A percentile compares a stretch with the other conserved stretches of the same genome.
Conservation (phyloP, 192 early-diverging fungal genomes). For the Jimgerdemannia flammicorona region DNA sequence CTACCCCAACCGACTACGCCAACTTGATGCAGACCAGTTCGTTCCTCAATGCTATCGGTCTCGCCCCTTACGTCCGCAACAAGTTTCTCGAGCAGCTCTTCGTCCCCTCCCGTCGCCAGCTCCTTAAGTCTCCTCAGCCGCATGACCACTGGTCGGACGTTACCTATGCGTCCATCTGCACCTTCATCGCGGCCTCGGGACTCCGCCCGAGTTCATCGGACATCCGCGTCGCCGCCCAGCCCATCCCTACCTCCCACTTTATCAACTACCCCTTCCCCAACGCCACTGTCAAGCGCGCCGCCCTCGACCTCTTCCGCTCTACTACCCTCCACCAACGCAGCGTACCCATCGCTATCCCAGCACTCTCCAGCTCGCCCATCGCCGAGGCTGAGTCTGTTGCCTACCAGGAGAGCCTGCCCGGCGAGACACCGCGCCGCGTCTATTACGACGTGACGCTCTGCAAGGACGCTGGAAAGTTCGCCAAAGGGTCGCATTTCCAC, state of each 20-base stretch:
- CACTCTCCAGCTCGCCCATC: constrained; percentile 6
- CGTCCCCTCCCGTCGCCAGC: not conserved
- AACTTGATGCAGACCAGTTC: not conserved
- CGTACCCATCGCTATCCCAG: not conserved
- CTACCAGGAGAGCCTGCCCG: not conserved
- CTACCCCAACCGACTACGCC: not conserved
- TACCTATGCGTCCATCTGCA: constrained; percentile 6
- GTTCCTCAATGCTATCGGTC: not conserved
- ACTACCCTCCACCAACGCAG: not conserved
- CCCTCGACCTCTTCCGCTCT: constrained; percentile 13
- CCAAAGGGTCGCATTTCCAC: constrained; percentile 9
- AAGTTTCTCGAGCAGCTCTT: not conserved
- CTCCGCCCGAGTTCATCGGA: constrained; percentile 1
- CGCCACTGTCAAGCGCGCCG: constrained; percentile 7
- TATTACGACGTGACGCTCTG: constrained; percentile 21
- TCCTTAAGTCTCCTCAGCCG: not conserved
- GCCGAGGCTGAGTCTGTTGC: constrained; percentile 8
- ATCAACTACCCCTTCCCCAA: constrained; percentile 13
- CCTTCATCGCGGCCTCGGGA: constrained; percentile 16
- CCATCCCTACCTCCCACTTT: constrained; percentile 17
- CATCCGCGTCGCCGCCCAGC: constrained; percentile 11
- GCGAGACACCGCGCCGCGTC: constrained; percentile 16
- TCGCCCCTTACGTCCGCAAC: not conserved
- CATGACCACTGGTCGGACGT: constrained; percentile 6
- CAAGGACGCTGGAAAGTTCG: constrained; percentile 6